Evolutionary conservation across 2,329 filamentous ascomycete species (phyloP).

Genomic region (Trichophyton mentagrophytes): DNA sequence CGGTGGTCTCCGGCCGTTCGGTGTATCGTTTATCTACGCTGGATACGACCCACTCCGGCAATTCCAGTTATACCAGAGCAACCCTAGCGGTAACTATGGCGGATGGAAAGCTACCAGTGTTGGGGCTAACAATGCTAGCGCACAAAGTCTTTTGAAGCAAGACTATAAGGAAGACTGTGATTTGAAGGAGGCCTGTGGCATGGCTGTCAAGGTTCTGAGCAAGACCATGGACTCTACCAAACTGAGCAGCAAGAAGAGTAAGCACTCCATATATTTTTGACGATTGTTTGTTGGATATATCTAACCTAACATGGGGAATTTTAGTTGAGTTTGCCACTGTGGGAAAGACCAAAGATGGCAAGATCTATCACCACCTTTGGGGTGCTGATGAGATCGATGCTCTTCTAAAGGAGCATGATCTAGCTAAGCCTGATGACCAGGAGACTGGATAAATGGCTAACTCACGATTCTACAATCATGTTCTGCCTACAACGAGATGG

Average conservation of each 20-base stretch:
- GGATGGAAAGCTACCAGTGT: slow-evolving; percentile 99
- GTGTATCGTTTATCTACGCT: slow-evolving; percentile 98
- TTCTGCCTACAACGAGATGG: not conserved
- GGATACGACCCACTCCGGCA: slow-evolving; percentile 92
- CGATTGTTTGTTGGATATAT: not conserved
- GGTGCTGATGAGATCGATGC: slow-evolving; percentile 90
- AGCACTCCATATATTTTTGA: slow-evolving; percentile 26
- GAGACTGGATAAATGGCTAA: slow-evolving; percentile 40
- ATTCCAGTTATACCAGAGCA: slow-evolving; percentile 98
- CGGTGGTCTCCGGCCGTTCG: slow-evolving; percentile 92
- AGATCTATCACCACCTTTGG: slow-evolving; percentile 98
- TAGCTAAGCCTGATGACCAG: slow-evolving; percentile 68
- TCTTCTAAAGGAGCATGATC: slow-evolving; percentile 84
- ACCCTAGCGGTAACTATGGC: slow-evolving; percentile 96
- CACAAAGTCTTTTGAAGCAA: slow-evolving; percentile 93
- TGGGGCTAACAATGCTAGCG: slow-evolving; percentile 94
- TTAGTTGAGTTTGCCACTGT: slow-evolving; percentile 96
- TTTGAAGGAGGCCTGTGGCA: slow-evolving; percentile 86
- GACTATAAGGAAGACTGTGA: slow-evolving; percentile 99
- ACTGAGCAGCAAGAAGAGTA: slow-evolving; percentile 97
- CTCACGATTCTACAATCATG: not conserved
- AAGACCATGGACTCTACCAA: slow-evolving; percentile 99
- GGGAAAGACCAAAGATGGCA: slow-evolving; percentile 84
- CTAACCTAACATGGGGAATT: slow-evolving; percentile 1
- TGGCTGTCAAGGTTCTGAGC: slow-evolving; percentile 97